A percentile compares a stretch with the other conserved stretches of the same genome.
These are phyloP conservation scores for Boletus fagicola DNA, from an alignment of 768 basidiomycete genomes.

Conservation along the genomic window DNA sequence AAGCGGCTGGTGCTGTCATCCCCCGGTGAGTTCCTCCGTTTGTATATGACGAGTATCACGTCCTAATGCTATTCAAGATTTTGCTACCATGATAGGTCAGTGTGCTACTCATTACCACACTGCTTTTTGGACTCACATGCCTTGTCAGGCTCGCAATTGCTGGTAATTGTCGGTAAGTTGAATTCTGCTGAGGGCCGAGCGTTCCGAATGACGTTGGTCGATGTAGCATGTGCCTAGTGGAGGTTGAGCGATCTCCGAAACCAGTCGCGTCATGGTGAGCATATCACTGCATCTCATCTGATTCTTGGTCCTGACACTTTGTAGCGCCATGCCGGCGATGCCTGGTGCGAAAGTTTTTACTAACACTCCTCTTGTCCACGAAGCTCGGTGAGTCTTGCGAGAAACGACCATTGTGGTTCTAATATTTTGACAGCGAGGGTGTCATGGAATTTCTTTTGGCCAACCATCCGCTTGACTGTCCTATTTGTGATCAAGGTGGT, in stretches of 20 bases:
- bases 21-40: conserved; percentile 54
- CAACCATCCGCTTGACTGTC: conserved; percentile 98
- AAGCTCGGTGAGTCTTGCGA: conserved; percentile 60
- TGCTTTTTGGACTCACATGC: conserved; percentile 1
- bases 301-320: conserved; percentile 1
- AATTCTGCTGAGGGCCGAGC: conserved; percentile 2
- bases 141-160: conserved; percentile 83
- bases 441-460: conserved; percentile 99
- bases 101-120: not conserved
- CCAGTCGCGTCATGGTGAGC: conserved; percentile 91
- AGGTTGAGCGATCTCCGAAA: conserved; percentile 94
- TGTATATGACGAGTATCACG: not conserved
- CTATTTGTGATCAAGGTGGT: conserved; percentile 98
- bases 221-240: conserved; percentile 93
- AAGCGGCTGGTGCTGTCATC: conserved; percentile 79
- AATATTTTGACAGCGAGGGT: conserved; percentile 63
- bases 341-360: conserved; percentile 90
- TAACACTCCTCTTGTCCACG: conserved; percentile 86
- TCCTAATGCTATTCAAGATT: conserved; percentile 47
- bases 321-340: conserved; percentile 96
- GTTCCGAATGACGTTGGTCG: conserved; percentile 4
- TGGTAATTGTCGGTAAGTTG: conserved; percentile 88
- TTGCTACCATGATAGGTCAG: conserved; percentile 82
- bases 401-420: conserved; percentile 1
- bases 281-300: not conserved